These are phyloP conservation scores for Coniochaeta prunicola DNA, from an alignment of 2,329 filamentous ascomycete genomes.

Conservation along the genomic window DNA sequence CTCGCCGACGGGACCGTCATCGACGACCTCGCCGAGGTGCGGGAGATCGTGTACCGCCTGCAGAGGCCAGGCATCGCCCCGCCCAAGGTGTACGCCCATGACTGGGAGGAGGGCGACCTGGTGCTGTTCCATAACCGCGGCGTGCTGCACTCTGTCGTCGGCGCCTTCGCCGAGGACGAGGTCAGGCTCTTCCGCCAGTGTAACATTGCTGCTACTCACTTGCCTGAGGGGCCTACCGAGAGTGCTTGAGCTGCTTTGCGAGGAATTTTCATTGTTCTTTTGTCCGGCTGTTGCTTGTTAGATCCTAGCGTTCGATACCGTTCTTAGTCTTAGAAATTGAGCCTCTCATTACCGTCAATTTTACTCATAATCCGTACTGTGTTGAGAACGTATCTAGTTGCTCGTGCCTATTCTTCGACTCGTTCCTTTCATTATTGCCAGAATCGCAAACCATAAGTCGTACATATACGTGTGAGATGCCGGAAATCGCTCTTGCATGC, in stretches of 20 bases:
- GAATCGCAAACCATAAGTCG: background rate
- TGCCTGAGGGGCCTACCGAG: slow-evolving; percentile 40
- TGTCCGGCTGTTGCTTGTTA: background rate
- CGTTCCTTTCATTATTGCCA: background rate
- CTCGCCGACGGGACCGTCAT: slow-evolving; percentile 58
- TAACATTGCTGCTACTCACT: slow-evolving; percentile 62
- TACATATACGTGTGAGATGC: background rate
- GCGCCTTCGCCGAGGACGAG: slow-evolving; percentile 66
- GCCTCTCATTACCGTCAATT: too few species aligned
- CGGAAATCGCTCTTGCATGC: background rate
- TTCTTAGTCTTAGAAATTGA: background rate
- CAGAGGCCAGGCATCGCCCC: slow-evolving; percentile 69
- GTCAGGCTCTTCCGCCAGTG: slow-evolving; percentile 71
- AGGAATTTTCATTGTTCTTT: background rate
- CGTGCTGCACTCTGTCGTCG: slow-evolving; percentile 67
- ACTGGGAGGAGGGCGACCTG: slow-evolving; percentile 71
- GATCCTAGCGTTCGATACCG: background rate
- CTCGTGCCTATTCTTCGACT: background rate
- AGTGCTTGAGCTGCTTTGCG: slow-evolving; percentile 1
- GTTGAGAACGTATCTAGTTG: too few species aligned
- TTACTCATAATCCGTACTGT: too few species aligned
- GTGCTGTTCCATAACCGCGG: slow-evolving; percentile 76
- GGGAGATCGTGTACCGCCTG: slow-evolving; percentile 60
- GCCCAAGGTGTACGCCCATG: slow-evolving; percentile 60
- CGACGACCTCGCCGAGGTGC: slow-evolving; percentile 59